Conservation (phyloP, 2,329 filamentous ascomycete species). For the Pseudofabraea citricarpa region DNA sequence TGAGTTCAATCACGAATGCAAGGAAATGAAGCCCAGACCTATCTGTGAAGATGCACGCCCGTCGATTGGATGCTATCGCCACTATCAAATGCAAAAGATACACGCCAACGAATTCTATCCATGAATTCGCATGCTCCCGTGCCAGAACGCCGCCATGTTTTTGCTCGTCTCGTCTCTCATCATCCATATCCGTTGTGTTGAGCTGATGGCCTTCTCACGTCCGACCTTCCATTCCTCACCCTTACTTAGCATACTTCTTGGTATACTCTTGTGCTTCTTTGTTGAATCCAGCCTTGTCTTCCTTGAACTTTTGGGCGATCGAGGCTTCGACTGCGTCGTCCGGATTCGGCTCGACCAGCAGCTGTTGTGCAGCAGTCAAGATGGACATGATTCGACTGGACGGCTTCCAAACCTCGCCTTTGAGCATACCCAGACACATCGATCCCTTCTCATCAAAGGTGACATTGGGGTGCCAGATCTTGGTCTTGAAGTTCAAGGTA, state of each 20-base stretch:
- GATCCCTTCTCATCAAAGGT: conserved; percentile 68
- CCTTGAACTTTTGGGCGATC: conserved; percentile 66
- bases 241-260: conserved; percentile 53
- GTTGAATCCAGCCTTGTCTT: conserved; percentile 55
- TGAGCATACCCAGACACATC: conserved; percentile 71
- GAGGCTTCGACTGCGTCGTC: conserved; percentile 67
- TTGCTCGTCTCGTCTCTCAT: too few relatives aligned
- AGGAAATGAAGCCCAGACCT: too few relatives aligned
- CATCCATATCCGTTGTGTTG: too few relatives aligned
- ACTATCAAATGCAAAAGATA: too few relatives aligned
- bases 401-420: conserved; percentile 69
- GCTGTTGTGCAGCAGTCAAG: conserved; percentile 57
- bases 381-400: conserved; percentile 63
- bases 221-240: too few relatives aligned
- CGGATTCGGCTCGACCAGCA: conserved; percentile 62
- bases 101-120: too few relatives aligned
- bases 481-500: conserved; percentile 63
- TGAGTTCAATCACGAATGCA: too few relatives aligned
- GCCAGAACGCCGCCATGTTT: too few relatives aligned
- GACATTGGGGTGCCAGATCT: conserved; percentile 74
- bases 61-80: too few relatives aligned
- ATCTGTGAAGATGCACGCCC: too few relatives aligned
- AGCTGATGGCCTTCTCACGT: too few relatives aligned
- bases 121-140: too few relatives aligned
- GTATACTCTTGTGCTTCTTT: conserved; percentile 65